Conservation (phyloP, 208 protist species). For the Crithidia fasciculata region DNA sequence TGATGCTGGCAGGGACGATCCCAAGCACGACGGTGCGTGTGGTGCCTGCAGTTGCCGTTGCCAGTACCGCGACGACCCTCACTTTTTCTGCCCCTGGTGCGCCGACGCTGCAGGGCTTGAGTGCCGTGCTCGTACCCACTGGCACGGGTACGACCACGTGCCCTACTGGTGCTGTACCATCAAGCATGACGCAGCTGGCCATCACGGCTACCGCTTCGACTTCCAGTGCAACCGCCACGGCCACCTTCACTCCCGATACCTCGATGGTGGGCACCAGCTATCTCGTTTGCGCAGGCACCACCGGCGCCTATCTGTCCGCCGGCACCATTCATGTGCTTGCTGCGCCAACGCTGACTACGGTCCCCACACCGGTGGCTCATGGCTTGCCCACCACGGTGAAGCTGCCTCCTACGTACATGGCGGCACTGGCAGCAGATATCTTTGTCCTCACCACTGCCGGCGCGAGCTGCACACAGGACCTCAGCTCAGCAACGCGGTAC, state of each 20-base stretch:
- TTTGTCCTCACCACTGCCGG: constrained; percentile 27
- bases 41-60: constrained; percentile 43
- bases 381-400: constrained; percentile 41
- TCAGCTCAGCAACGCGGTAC: constrained; percentile 10
- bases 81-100: constrained; percentile 50
- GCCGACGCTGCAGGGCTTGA: constrained; percentile 30
- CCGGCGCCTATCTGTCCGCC: constrained; percentile 25
- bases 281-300: constrained; percentile 41
- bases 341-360: constrained; percentile 24
- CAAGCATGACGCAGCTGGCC: constrained; percentile 14
- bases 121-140: constrained; percentile 22
- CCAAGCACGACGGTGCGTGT: constrained; percentile 13
- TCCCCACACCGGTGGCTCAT: constrained; percentile 24
- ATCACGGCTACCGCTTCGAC: constrained; percentile 12
- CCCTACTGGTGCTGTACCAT: constrained; percentile 8
- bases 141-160: constrained; percentile 8
- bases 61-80: constrained; percentile 32
- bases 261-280: constrained; percentile 23
- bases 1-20: constrained; percentile 33
- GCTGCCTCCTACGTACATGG: constrained; percentile 32
- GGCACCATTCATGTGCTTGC: constrained; percentile 39
- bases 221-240: constrained; percentile 17
- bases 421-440: constrained; percentile 28
- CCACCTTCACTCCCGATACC: constrained; percentile 27
- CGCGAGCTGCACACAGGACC: constrained; percentile 37